phyloP scores from a whole-genome alignment of 495 filamentous ascomycete species.

The Terfezia boudieri region DNA sequence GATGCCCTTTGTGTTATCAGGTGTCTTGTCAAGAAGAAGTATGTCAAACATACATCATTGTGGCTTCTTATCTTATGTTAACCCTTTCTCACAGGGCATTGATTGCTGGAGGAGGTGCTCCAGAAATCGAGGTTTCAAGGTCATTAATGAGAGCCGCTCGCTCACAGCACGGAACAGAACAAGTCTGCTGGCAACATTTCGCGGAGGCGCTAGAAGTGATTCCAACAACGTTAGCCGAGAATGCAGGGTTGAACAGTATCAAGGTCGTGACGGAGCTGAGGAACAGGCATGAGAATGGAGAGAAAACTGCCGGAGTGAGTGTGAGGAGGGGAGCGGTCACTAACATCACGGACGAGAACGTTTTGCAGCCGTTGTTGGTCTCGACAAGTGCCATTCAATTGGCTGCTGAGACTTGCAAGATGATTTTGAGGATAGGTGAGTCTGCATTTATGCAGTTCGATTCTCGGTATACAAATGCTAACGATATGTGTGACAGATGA shows the following conservation, averaged over 20 bases:
- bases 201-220: slow-evolving; percentile 96
- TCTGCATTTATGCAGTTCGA: too few relatives aligned
- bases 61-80: too few relatives aligned
- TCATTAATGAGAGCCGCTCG: slow-evolving; percentile 59
- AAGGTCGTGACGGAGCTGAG: slow-evolving; percentile 95
- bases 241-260: slow-evolving; percentile 90
- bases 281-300: slow-evolving; percentile 78
- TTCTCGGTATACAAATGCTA: too few relatives aligned
- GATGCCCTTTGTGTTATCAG: slow-evolving; percentile 95
- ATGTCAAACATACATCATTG: background rate
- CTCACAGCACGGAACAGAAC: slow-evolving; percentile 66
- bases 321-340: slow-evolving; percentile 89
- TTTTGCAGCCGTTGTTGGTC: slow-evolving; percentile 84
- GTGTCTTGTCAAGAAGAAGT: slow-evolving; percentile 93
- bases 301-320: slow-evolving; percentile 88
- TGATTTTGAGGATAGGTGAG: slow-evolving; percentile 62
- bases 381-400: slow-evolving; percentile 94
- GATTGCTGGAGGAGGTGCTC: slow-evolving; percentile 86
- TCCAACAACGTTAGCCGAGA: slow-evolving; percentile 89
- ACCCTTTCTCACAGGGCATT: slow-evolving; percentile 30
- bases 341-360: slow-evolving; percentile 90
- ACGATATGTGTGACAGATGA: background rate
- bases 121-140: slow-evolving; percentile 84
- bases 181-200: slow-evolving; percentile 97
- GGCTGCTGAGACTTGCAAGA: slow-evolving; percentile 94